These are phyloP conservation scores for Xylariomycetidae sp. DNA, from an alignment of 2,329 filamentous ascomycete species.

Conservation along the genomic window DNA sequence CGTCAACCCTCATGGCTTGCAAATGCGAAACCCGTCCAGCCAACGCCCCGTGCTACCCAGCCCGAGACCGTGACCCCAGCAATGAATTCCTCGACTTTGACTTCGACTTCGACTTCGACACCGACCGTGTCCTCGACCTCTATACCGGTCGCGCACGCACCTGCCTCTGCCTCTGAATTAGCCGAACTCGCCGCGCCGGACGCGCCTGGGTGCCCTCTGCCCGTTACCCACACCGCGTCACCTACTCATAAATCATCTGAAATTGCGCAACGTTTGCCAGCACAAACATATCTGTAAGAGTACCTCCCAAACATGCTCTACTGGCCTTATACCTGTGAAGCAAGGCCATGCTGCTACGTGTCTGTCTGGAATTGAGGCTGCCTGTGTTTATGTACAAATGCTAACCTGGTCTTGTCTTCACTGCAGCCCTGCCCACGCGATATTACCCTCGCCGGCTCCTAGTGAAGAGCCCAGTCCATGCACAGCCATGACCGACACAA, in stretches of 20 bases:
- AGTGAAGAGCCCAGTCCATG: slow-evolving; percentile 54
- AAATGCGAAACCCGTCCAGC: slow-evolving; percentile 23
- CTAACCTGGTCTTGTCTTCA: too few species aligned
- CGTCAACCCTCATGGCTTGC: slow-evolving; percentile 29
- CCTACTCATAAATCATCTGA: too few species aligned
- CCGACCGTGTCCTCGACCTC: slow-evolving; percentile 6
- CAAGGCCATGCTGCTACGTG: too few species aligned
- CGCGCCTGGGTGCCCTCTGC: too few species aligned
- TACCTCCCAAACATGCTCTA: too few species aligned
- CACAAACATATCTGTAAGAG: too few species aligned
- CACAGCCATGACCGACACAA: slow-evolving; percentile 28
- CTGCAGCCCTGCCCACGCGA: slow-evolving; percentile 21
- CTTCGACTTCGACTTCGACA: neutral
- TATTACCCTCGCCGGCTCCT: slow-evolving; percentile 56
- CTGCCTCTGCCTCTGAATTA: slow-evolving; percentile 2
- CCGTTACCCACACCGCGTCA: too few species aligned
- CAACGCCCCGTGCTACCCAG: slow-evolving; percentile 21
- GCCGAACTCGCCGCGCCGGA: too few species aligned
- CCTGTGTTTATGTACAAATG: too few species aligned
- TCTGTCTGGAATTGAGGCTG: too few species aligned
- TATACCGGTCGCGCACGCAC: neutral
- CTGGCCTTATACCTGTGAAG: too few species aligned
- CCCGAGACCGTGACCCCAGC: slow-evolving; percentile 7
- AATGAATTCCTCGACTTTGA: neutral
- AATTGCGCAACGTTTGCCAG: too few species aligned